These are phyloP conservation scores for Metarhizium rileyi DNA, from an alignment of 2,329 filamentous ascomycete genomes.

Conservation along the genomic window DNA sequence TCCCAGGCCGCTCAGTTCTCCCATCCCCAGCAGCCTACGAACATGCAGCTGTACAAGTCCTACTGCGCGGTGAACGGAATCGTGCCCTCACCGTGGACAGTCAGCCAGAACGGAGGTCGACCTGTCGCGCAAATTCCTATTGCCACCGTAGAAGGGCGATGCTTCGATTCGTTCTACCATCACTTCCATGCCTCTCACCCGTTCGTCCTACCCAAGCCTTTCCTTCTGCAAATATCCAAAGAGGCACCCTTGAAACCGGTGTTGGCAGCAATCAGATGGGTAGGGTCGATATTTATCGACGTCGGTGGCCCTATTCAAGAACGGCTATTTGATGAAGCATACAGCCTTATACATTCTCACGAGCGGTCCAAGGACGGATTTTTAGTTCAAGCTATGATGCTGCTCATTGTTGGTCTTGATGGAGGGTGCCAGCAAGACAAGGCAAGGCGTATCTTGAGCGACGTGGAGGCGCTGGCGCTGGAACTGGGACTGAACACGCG, in stretches of 20 bases:
- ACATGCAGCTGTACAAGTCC: constrained; percentile 32
- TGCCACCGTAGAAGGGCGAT: constrained; percentile 37
- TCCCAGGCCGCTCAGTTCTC: constrained; percentile 13
- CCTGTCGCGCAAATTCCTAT: constrained; percentile 13
- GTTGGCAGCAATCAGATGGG: constrained; percentile 44
- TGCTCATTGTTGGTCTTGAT: constrained; percentile 70
- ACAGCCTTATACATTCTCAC: constrained; percentile 38
- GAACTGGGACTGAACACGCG: constrained; percentile 67
- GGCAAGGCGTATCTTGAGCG: constrained; percentile 55
- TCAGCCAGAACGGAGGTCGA: constrained; percentile 7
- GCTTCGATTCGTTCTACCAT: constrained; percentile 48
- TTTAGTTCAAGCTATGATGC: constrained; percentile 65
- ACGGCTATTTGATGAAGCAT: constrained; percentile 48
- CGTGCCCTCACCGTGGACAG: constrained; percentile 12
- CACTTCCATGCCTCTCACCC: constrained; percentile 50
- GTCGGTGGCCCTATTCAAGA: constrained; percentile 31
- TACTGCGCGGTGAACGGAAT: constrained; percentile 17
- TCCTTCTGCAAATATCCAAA: constrained; percentile 37
- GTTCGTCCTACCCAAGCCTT: constrained; percentile 44
- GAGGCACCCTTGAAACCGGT: constrained; percentile 39
- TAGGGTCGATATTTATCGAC: constrained; percentile 47
- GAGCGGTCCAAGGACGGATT: constrained; percentile 45
- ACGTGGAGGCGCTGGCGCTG: constrained; percentile 62
- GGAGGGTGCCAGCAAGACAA: constrained; percentile 62
- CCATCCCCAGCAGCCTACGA: constrained; percentile 9